phyloP scores from a whole-genome alignment of 345 rosid species.

The Bruguiera parviflora region DNA sequence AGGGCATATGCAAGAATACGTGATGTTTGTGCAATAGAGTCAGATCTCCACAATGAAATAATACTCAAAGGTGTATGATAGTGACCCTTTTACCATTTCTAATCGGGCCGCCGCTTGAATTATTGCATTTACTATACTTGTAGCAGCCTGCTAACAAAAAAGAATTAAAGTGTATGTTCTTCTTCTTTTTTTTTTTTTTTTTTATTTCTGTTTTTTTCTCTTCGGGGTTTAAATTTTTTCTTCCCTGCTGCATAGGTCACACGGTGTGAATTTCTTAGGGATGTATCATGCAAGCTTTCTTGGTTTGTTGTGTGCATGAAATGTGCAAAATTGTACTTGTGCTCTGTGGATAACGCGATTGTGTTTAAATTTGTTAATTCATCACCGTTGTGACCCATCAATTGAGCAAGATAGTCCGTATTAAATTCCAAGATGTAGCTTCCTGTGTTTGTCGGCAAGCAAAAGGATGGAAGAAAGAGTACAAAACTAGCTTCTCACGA shows the following conservation, averaged over 20 bases:
- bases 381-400: conserved; percentile 7
- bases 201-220: neutral
- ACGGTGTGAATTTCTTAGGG: no score
- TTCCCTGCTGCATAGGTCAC: no score
- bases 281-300: no score
- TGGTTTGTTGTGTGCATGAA: neutral
- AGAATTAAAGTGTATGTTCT: neutral
- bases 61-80: conserved; percentile 10
- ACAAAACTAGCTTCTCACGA: neutral
- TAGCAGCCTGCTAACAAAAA: conserved; percentile 6
- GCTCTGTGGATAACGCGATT: no score
- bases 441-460: conserved; percentile 32
- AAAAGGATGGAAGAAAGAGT: neutral
- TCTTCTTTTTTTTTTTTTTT: no score
- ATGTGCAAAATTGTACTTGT: neutral
- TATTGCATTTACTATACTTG: conserved; percentile 14
- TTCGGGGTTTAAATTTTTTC: neutral
- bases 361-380: no score
- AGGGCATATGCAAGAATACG: neutral
- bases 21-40: neutral
- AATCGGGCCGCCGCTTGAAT: conserved; percentile 36
- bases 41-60: neutral
- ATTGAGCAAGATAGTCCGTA: conserved; percentile 8
- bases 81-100: conserved; percentile 17
- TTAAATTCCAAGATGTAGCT: conserved; percentile 8